phyloP scores from a whole-genome alignment of 2,329 filamentous ascomycete species.

The Neonectria hederae region DNA sequence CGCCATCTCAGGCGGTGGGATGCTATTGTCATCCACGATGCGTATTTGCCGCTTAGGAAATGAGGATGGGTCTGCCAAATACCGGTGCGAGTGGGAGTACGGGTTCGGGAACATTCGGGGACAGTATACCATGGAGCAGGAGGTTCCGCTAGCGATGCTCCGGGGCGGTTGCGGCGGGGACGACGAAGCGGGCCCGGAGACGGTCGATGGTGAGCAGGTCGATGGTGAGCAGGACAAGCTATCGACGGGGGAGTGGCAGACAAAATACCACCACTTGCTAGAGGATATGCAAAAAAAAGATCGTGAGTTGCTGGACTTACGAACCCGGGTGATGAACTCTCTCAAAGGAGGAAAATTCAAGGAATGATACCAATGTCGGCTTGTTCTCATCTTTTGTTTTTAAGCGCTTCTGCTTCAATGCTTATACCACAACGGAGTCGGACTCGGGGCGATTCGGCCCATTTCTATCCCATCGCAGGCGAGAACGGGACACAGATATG shows the following conservation, averaged over 20 bases:
- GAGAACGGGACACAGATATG: constrained; percentile 4
- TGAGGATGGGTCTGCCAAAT: constrained; percentile 54
- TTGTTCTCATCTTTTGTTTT: constrained; percentile 16
- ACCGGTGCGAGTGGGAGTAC: constrained; percentile 65
- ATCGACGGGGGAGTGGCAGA: constrained; percentile 58
- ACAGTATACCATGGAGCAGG: constrained; percentile 62
- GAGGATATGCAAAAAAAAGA: constrained; percentile 68
- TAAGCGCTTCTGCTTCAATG: constrained; percentile 2
- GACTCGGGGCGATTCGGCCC: not conserved
- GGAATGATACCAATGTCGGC: constrained; percentile 31
- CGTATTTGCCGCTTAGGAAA: constrained; percentile 56
- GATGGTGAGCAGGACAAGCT: constrained; percentile 30
- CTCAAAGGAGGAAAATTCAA: constrained; percentile 36
- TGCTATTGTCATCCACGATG: constrained; percentile 57
- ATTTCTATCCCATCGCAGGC: constrained; percentile 6
- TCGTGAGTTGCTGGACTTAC: constrained; percentile 58
- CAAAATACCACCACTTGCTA: constrained; percentile 66
- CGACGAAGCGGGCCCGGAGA: constrained; percentile 29
- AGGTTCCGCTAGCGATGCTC: constrained; percentile 56
- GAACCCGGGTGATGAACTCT: constrained; percentile 53
- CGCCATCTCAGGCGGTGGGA: constrained; percentile 63
- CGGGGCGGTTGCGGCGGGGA: constrained; percentile 42
- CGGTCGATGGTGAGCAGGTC: constrained; percentile 22
- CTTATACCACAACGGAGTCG: constrained; percentile 16
- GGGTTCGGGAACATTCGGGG: constrained; percentile 63